Conservation (phyloP, 441 rosid genomes). For the Brassica hybrid region DNA sequence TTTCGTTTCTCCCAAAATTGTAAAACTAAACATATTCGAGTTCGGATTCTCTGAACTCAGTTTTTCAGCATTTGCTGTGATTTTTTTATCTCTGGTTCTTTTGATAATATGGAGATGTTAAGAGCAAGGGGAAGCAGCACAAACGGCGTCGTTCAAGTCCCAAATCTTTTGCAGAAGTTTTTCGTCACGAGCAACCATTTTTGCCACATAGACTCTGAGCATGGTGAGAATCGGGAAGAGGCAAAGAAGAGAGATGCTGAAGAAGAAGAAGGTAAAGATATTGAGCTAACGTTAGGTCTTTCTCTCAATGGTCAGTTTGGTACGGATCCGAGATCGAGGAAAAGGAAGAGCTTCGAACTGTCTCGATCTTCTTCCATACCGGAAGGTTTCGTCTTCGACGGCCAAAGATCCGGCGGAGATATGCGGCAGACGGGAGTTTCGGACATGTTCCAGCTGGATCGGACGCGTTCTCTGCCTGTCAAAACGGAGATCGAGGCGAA, state of each 20-base stretch:
- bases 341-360: too few relatives aligned
- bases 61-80: not conserved
- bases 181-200: constrained; percentile 34
- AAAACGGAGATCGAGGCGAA: too few relatives aligned
- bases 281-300: too few relatives aligned
- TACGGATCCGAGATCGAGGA: too few relatives aligned
- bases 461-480: too few relatives aligned
- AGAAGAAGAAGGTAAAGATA: constrained; percentile 13
- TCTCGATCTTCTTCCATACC: too few relatives aligned
- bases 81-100: not conserved
- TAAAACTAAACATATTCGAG: not conserved
- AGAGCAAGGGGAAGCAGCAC: constrained; percentile 16
- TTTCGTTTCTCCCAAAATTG: constrained; percentile 30
- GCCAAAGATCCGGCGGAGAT: too few relatives aligned
- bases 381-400: too few relatives aligned
- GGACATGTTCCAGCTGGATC: too few relatives aligned
- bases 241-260: constrained; percentile 33
- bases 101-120: constrained; percentile 39
- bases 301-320: too few relatives aligned
- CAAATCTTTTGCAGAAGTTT: constrained; percentile 36
- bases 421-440: too few relatives aligned
- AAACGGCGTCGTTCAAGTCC: constrained; percentile 34
- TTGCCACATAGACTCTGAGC: constrained; percentile 30
- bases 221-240: constrained; percentile 36
- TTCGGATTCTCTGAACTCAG: not conserved